phyloP scores from a whole-genome alignment of 2,329 filamentous ascomycete species.

The Talaromyces amestolkiae region DNA sequence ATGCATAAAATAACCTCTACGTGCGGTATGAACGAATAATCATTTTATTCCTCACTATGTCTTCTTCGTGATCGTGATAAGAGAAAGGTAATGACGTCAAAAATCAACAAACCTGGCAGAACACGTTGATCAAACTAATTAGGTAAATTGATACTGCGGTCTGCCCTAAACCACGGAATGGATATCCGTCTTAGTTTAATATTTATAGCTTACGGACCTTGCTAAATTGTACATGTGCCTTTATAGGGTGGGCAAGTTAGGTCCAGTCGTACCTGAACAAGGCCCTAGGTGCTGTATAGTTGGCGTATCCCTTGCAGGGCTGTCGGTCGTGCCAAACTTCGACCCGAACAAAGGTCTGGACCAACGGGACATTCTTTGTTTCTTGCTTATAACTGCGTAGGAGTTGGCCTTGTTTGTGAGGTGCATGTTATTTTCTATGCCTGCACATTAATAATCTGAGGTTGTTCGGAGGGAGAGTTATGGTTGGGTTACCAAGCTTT shows the following conservation, averaged over 20 bases:
- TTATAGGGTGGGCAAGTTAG: not conserved
- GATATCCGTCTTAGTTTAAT: not conserved
- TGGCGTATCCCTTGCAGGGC: constrained; percentile 8
- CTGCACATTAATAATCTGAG: too few species aligned
- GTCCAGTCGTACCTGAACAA: not conserved
- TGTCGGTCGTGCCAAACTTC: too few species aligned
- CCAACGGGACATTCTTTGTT: not conserved
- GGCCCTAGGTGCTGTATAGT: not conserved
- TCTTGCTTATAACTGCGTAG: not conserved
- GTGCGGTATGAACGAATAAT: not conserved
- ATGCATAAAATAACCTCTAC: not conserved
- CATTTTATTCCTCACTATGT: not conserved
- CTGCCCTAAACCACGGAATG: constrained; percentile 10
- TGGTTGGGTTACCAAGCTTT: not conserved
- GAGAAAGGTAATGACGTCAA: not conserved
- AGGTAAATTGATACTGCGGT: not conserved
- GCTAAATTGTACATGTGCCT: not conserved
- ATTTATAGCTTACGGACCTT: not conserved
- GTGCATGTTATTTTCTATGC: too few species aligned
- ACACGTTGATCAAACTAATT: not conserved
- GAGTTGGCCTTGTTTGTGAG: not conserved
- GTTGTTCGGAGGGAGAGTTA: too few species aligned
- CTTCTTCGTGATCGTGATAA: not conserved
- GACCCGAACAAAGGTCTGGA: too few species aligned
- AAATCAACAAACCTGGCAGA: not conserved